Percentiles rank a stretch among this genome's conserved stretches.
phyloP scores from a whole-genome alignment of 345 rosid genomes.

The Odontarrhena argentea region DNA sequence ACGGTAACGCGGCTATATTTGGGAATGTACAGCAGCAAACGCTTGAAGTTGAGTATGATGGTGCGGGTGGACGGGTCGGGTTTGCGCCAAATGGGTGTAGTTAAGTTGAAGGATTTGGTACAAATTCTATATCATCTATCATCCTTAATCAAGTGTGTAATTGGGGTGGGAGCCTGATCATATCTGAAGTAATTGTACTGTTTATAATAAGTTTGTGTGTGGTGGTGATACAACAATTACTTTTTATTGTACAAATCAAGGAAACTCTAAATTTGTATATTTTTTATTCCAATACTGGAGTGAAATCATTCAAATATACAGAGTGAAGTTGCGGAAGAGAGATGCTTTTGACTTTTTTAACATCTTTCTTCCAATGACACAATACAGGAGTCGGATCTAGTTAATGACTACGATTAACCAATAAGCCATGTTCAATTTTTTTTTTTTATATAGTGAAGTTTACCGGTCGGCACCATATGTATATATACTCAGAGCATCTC shows the following conservation, averaged over 20 bases:
- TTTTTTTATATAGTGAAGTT: no score
- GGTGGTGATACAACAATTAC: constrained; percentile 13
- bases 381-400: no score
- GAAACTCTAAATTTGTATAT: not conserved
- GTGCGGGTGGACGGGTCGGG: constrained; percentile 58
- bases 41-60: constrained; percentile 74
- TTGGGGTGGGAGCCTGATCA: constrained; percentile 12
- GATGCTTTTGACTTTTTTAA: no score
- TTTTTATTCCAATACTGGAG: constrained; percentile 3
- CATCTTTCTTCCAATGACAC: no score
- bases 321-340: not conserved
- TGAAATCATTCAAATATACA: not conserved
- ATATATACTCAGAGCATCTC: no score
- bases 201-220: constrained; percentile 13
- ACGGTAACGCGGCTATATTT: constrained; percentile 50
- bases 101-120: constrained; percentile 37
- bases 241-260: not conserved
- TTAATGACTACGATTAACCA: no score
- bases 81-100: constrained; percentile 65
- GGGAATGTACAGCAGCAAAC: constrained; percentile 81
- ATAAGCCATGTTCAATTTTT: no score
- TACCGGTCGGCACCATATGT: no score
- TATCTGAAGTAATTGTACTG: constrained; percentile 23
- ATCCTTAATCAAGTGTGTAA: constrained; percentile 30
- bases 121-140: constrained; percentile 3